phyloP scores from a whole-genome alignment of 2,329 filamentous ascomycete species.

The Coniochaeta hoffmannii region DNA sequence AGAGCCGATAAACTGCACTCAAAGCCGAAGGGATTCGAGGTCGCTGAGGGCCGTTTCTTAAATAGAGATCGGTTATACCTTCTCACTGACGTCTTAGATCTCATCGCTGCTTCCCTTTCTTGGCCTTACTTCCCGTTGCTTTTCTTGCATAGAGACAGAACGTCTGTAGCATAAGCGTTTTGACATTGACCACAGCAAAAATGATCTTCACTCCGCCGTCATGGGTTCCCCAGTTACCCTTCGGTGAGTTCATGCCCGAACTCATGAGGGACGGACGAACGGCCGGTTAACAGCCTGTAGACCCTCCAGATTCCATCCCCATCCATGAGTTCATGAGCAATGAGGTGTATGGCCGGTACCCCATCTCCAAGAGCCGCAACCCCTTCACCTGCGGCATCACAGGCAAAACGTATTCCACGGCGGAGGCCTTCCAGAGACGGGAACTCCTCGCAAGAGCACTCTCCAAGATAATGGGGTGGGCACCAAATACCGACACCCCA shows the following conservation, averaged over 20 bases:
- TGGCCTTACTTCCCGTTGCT: too few relatives aligned
- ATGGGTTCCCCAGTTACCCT: constrained; percentile 54
- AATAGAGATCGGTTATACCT: not conserved
- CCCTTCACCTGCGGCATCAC: constrained; percentile 74
- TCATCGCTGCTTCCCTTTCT: too few relatives aligned
- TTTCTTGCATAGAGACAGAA: not conserved
- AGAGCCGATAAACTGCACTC: not conserved
- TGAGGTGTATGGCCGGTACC: constrained; percentile 60
- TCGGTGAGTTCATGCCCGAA: constrained; percentile 29
- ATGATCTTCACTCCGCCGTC: constrained; percentile 55
- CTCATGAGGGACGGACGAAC: not conserved
- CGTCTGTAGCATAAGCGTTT: not conserved
- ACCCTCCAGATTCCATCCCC: constrained; percentile 66
- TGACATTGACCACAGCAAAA: not conserved
- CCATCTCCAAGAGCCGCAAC: constrained; percentile 54
- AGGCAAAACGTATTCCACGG: constrained; percentile 56
- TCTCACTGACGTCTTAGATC: not conserved
- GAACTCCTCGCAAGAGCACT: constrained; percentile 62
- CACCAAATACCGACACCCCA: constrained; percentile 61
- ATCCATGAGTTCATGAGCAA: constrained; percentile 71
- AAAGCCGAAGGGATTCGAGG: not conserved
- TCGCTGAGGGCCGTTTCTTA: not conserved
- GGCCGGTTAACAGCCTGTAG: constrained; percentile 16
- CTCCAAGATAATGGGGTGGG: constrained; percentile 63
- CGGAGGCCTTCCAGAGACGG: constrained; percentile 58